These are phyloP conservation scores for Penicillium chermesinum DNA, from an alignment of 495 filamentous ascomycete genomes.

Conservation along the genomic window DNA sequence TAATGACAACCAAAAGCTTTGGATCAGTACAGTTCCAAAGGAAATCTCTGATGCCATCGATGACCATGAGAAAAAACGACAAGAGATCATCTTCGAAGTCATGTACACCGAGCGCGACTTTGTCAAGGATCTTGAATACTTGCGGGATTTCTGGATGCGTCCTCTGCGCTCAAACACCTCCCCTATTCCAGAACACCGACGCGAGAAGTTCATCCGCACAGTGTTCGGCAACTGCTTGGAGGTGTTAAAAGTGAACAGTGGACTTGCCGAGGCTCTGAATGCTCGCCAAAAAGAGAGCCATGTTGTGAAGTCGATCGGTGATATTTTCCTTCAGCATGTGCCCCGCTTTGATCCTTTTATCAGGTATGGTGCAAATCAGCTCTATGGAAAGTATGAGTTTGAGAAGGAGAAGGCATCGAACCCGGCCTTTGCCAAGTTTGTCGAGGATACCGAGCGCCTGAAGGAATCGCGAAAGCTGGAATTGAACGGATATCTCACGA, in stretches of 20 bases:
- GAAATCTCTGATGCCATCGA: conserved; percentile 84
- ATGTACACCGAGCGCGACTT: conserved; percentile 99
- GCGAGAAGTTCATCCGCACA: conserved; percentile 85
- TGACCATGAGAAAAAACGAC: conserved; percentile 92
- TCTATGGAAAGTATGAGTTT: conserved; percentile 97
- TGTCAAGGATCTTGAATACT: conserved; percentile 97
- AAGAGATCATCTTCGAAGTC: conserved; percentile 96
- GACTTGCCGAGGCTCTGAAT: conserved; percentile 80
- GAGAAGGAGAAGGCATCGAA: conserved; percentile 92
- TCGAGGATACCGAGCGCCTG: conserved; percentile 92
- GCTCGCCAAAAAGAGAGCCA: conserved; percentile 83
- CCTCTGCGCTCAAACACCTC: conserved; percentile 75
- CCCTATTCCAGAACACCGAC: conserved; percentile 80
- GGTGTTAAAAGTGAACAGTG: conserved; percentile 83
- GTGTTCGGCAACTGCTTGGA: conserved; percentile 97
- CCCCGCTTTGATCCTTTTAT: conserved; percentile 95
- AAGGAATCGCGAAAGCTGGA: conserved; percentile 97
- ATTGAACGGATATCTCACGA: conserved; percentile 96
- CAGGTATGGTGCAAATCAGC: conserved; percentile 90
- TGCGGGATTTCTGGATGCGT: conserved; percentile 98
- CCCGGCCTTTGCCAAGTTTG: conserved; percentile 79
- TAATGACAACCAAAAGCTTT: conserved; percentile 94
- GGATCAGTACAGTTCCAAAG: conserved; percentile 98
- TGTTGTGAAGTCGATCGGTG: conserved; percentile 84
- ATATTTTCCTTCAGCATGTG: conserved; percentile 90